Conservation (phyloP, 164 flowering plant species). For the Annona squamosa region DNA sequence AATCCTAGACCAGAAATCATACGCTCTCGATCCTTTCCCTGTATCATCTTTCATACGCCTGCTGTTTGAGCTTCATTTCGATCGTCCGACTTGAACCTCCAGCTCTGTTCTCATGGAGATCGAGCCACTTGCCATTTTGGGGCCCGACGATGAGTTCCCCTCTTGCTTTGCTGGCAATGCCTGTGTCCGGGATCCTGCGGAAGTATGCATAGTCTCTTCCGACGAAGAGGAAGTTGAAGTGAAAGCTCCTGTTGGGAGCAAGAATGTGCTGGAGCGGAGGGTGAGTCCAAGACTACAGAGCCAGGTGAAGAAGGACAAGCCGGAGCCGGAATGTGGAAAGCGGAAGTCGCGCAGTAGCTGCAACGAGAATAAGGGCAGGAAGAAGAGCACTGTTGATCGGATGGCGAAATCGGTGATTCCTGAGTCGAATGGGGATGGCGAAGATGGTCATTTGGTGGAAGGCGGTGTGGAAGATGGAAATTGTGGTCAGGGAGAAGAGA, state of each 20-base stretch:
- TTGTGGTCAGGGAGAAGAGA: neutral
- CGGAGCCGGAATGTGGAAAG: neutral
- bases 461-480: neutral
- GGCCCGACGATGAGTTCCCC: neutral
- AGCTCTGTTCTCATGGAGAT: neutral
- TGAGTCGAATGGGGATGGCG: neutral
- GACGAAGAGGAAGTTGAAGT: neutral
- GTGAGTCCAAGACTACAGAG: constrained; percentile 6
- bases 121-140: neutral
- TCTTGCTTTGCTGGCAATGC: neutral
- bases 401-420: neutral
- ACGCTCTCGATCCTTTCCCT: neutral
- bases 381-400: neutral
- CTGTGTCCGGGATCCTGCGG: neutral
- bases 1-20: neutral
- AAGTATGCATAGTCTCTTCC: neutral
- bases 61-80: too few species aligned
- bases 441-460: neutral
- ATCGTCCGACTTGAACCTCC: neutral
- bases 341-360: neutral
- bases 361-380: neutral
- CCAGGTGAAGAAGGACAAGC: constrained; percentile 1
- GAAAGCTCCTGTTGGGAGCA: neutral
- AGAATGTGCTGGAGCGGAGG: constrained; percentile 3
- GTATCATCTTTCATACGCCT: too few species aligned